Base-by-base conservation (phyloP, 495 filamentous ascomycete genomes). In the Tuber magnatum region DNA sequence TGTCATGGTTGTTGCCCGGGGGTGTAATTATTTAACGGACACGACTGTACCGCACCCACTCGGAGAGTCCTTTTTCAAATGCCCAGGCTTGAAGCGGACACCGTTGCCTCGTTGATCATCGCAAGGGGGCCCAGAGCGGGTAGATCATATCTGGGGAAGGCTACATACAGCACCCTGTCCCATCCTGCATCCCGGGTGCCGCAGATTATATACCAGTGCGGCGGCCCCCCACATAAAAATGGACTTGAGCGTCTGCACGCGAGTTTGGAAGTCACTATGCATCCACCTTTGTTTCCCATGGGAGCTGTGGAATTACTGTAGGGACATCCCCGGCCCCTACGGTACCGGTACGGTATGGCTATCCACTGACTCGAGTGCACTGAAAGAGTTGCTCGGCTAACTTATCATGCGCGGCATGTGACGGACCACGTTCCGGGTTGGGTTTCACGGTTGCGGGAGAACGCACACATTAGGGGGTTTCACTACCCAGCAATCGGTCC, bases 101-200 rank as follows among this genome's bases (percentile, higher is more conserved):
- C n/a, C 9, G 10, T 7, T 20, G n/a, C 56, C 56, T 65, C 14
- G 28, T 7, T 35, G 56, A 65, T 65, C 56, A 20, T 35, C 28
- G 56, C 14, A 65, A 35, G 12, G 28, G 56, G 56, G 56, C 16
- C 56, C 1, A 18, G 28, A 28, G 12, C 56, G 56, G 56, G 56
- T 65, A 65, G n/a, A 65, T 35, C 56, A 65, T 65, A 35, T 61
- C 56, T 65, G 28, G 56, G 51, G 48, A 56, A 32, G 51, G 51
- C n/a, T 32, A 28, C 51, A 3, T 3, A 40, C 39, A 40, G 39
- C 39, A 40, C 39, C 39, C 39, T 7, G 7, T 40, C 39, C 39
- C 39, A 40, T n/a, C n/a, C n/a, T n/a, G n/a, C n/a, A n/a, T n/a
- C n/a, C n/a, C n/a, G n/a, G n/a, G n/a, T n/a, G n/a, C n/a, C n/a